These are phyloP conservation scores for Heterobasidion parviporum DNA, from an alignment of 1,284 basidiomycete genomes.

Conservation along the genomic window DNA sequence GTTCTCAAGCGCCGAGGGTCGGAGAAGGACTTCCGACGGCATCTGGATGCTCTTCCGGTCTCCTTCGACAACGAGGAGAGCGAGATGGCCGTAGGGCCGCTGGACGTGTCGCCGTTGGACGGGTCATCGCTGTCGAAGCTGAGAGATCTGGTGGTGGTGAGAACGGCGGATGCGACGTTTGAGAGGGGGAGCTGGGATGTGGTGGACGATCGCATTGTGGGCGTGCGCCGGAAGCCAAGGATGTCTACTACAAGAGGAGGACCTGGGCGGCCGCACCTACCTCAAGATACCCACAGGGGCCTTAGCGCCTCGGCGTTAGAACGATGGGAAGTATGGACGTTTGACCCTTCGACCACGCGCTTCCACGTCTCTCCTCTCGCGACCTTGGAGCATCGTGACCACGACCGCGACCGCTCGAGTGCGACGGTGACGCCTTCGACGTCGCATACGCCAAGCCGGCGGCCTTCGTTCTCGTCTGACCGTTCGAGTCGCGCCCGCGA, in stretches of 20 bases:
- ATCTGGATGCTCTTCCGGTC: slow-evolving; percentile 41
- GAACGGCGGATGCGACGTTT: slow-evolving; percentile 49
- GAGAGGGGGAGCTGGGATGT: slow-evolving; percentile 74
- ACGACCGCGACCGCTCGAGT: neutral
- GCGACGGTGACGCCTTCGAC: slow-evolving; percentile 6
- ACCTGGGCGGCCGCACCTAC: slow-evolving; percentile 7
- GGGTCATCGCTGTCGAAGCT: slow-evolving; percentile 32
- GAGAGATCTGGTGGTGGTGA: slow-evolving; percentile 45
- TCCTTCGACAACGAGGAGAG: slow-evolving; percentile 42
- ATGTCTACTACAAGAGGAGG: slow-evolving; percentile 26
- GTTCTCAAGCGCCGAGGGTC: slow-evolving; percentile 62
- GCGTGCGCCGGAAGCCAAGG: slow-evolving; percentile 57
- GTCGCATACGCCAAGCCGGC: slow-evolving; percentile 7
- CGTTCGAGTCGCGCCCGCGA: slow-evolving; percentile 8
- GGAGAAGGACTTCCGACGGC: slow-evolving; percentile 54
- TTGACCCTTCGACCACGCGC: slow-evolving; percentile 44
- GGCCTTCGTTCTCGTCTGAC: slow-evolving; percentile 17
- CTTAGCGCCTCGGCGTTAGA: slow-evolving; percentile 57
- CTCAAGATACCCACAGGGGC: slow-evolving; percentile 25
- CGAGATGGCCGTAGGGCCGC: slow-evolving; percentile 28
- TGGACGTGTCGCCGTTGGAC: slow-evolving; percentile 27
- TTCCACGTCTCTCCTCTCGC: slow-evolving; percentile 45
- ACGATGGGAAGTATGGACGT: slow-evolving; percentile 75
- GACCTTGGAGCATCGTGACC: slow-evolving; percentile 26
- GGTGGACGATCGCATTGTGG: slow-evolving; percentile 43